These are phyloP conservation scores for Globisporangium nunn DNA, from an alignment of 352 stramenopile species.

Conservation along the genomic window DNA sequence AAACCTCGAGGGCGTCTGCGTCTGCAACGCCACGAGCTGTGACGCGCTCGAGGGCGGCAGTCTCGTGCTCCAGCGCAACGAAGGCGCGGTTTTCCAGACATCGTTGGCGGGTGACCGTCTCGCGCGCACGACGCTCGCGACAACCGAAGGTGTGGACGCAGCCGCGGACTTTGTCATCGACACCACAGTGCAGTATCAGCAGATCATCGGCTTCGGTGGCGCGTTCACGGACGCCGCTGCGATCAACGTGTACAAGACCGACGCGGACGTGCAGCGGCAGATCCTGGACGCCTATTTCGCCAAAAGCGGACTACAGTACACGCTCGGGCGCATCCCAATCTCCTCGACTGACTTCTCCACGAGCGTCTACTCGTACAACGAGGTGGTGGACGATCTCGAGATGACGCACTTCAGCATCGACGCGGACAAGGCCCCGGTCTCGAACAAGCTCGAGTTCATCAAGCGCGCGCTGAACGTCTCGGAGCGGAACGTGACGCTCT, in stretches of 20 bases:
- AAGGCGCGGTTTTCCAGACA: constrained; percentile 43
- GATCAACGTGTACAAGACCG: constrained; percentile 72
- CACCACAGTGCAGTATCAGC: constrained; percentile 46
- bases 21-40: constrained; percentile 43
- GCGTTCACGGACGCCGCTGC: constrained; percentile 85
- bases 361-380: constrained; percentile 83
- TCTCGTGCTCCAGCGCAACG: constrained; percentile 20
- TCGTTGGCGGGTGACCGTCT: constrained; percentile 41
- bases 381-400: constrained; percentile 68
- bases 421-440: constrained; percentile 54
- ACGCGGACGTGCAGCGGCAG: constrained; percentile 41
- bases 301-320: constrained; percentile 76
- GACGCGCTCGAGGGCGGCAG: constrained; percentile 47
- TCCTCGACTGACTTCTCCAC: constrained; percentile 83
- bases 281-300: constrained; percentile 81
- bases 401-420: constrained; percentile 81
- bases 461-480: constrained; percentile 39
- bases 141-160: constrained; percentile 7
- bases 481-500: constrained; percentile 47
- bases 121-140: constrained; percentile 24
- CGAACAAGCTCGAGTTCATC: constrained; percentile 71
- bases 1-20: constrained; percentile 41
- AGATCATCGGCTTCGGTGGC: constrained; percentile 85
- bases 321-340: constrained; percentile 78
- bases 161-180: constrained; percentile 42